Evolutionary conservation across 805 yeast species (phyloP), one percentile per base, ranked within the genome.

Genomic region (Komagataella pseudopastoris): DNA sequence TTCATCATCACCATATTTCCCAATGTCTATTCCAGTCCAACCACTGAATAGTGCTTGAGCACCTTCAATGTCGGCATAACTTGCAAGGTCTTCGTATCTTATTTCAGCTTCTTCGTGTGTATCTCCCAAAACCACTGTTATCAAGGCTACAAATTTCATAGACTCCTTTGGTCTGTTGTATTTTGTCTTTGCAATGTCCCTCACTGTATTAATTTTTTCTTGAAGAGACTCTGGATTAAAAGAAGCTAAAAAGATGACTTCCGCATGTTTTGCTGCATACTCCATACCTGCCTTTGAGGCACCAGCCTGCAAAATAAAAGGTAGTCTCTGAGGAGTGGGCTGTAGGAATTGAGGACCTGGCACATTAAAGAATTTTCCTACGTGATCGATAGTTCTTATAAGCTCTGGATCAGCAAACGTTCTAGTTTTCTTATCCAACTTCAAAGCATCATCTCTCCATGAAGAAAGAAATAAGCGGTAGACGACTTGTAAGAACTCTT

Each of bases 1-100:
- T 46, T 62, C 64, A 23, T 63, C 67, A 50, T 61, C 58, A 12
- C 54, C 61, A 53, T 59, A 68, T 43, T 61, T 55, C 23, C 66
- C 63, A 43, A 71, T 59, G 50, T 72, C 74, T 44, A 68, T 63
- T 8, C 74, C 75, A 45, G 64, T 70, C 72, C 67, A 66, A 46
- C 68, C 71, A 48, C 64, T 64, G 55, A 60, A 72, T 39, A 64
- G 62, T 2, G 69, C 71, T 47, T 67, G 66, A 8, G 70, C 67
- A 22, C 74, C 75, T 45, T 70, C 75, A 6, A 62, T 52, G 51
- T 68, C 72, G 14, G 65, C 67, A 50, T 69, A 69, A 6, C 53
- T 51, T 45, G 59, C 58, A 49, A 56, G 68, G 2, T 63, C 66
- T 24, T 65, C 57, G 51, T 58, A 67, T 53, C 72, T 72, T 6